Conservation (phyloP, 768 basidiomycete genomes). For the Termitomyces sp. region DNA sequence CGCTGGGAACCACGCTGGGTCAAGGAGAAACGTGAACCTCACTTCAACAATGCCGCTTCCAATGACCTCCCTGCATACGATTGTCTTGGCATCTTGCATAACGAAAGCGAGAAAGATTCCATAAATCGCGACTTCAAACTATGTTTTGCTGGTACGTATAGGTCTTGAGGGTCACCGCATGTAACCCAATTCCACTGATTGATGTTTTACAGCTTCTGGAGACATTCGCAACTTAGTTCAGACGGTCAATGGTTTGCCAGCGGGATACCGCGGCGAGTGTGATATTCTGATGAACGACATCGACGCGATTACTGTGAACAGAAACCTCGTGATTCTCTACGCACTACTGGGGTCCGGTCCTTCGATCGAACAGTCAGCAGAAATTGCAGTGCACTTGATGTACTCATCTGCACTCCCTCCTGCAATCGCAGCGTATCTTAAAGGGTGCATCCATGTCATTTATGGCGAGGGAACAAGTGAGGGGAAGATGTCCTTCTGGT, state of each 20-base stretch:
- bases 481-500: slow-evolving; percentile 30
- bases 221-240: slow-evolving; percentile 30
- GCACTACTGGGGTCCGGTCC: slow-evolving; percentile 32
- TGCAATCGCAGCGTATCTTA: slow-evolving; percentile 27
- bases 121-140: slow-evolving; percentile 23
- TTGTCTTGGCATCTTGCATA: slow-evolving; percentile 22
- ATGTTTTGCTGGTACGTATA: slow-evolving; percentile 18
- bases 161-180: background rate
- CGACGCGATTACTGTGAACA: slow-evolving; percentile 31
- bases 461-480: slow-evolving; percentile 25
- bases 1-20: slow-evolving; percentile 31
- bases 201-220: slow-evolving; percentile 19
- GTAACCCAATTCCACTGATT: slow-evolving; percentile 1
- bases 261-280: slow-evolving; percentile 27
- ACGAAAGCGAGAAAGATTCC: slow-evolving; percentile 28
- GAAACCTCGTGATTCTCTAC: slow-evolving; percentile 33
- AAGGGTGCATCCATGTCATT: slow-evolving; percentile 27
- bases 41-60: slow-evolving; percentile 15
- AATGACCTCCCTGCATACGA: slow-evolving; percentile 26
- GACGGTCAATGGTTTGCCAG: slow-evolving; percentile 32
- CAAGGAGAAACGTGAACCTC: slow-evolving; percentile 21
- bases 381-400: slow-evolving; percentile 35
- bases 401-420: slow-evolving; percentile 33
- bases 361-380: slow-evolving; percentile 34
- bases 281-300: slow-evolving; percentile 33